Evolutionary conservation across 2,329 filamentous ascomycete genomes (phyloP).

Genomic region (Penicillium verrucosum): DNA sequence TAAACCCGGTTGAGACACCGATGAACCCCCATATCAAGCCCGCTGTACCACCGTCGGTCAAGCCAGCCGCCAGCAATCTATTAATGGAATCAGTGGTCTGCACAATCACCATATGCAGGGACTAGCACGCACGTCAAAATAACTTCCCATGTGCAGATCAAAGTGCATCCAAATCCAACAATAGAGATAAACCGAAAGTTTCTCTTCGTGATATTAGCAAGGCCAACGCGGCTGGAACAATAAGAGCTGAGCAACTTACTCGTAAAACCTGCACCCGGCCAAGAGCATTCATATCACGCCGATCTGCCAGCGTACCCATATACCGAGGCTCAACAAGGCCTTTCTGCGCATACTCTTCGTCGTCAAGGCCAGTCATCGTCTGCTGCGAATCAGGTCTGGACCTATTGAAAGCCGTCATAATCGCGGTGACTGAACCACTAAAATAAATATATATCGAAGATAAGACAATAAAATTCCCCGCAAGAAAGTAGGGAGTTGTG

Average conservation of each 20-base stretch:
- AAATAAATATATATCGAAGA: background rate
- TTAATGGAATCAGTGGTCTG: slow-evolving; percentile 10
- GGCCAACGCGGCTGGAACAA: background rate
- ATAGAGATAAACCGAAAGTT: slow-evolving; percentile 48
- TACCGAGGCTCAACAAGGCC: slow-evolving; percentile 35
- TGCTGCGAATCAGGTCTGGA: slow-evolving; percentile 14
- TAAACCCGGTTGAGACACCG: slow-evolving; percentile 31
- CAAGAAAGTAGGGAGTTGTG: background rate
- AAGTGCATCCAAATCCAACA: slow-evolving; percentile 44
- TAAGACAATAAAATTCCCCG: background rate
- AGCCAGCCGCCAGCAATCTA: slow-evolving; percentile 30
- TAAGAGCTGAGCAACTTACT: slow-evolving; percentile 22
- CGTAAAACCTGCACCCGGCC: slow-evolving; percentile 41
- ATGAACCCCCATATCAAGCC: slow-evolving; percentile 41
- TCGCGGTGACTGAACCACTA: background rate
- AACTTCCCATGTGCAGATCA: slow-evolving; percentile 46
- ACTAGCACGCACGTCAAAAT: slow-evolving; percentile 36
- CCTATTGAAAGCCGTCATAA: slow-evolving; percentile 12
- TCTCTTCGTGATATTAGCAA: slow-evolving; percentile 29
- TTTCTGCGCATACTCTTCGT: slow-evolving; percentile 22
- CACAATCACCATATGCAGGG: background rate
- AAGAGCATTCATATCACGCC: slow-evolving; percentile 38
- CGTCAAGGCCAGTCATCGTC: slow-evolving; percentile 12
- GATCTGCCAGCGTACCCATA: slow-evolving; percentile 38
- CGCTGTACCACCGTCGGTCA: slow-evolving; percentile 39